Evolutionary conservation across 2,329 filamentous ascomycete species (phyloP).

Genomic region (Trichophyton benhamiae): DNA sequence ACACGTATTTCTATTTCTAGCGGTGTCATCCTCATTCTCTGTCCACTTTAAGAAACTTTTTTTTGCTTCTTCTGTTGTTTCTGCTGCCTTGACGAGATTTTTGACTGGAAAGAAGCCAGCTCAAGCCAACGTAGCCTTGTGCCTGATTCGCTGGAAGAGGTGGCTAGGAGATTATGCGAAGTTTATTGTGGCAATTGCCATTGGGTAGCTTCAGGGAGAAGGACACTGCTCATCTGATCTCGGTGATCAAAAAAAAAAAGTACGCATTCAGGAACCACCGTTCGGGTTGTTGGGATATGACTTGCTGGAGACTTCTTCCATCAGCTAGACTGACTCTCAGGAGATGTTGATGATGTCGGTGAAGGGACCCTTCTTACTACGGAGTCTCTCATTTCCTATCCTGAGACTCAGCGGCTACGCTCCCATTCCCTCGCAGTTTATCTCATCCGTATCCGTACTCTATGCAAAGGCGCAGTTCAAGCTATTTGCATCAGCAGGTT

Average conservation of each 20-base stretch:
- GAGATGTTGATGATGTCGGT: neutral
- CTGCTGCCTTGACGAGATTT: neutral
- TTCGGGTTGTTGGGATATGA: conserved; percentile 3
- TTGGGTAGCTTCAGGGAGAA: neutral
- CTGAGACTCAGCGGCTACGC: neutral
- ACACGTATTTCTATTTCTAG: conserved; percentile 5
- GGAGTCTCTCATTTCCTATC: no score
- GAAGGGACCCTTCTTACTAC: neutral
- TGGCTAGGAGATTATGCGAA: neutral
- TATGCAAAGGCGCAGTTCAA: neutral
- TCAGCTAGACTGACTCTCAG: neutral
- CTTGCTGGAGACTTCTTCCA: neutral
- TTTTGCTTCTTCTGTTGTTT: neutral
- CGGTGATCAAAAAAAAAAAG: neutral
- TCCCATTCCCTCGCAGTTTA: neutral
- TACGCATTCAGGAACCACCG: conserved; percentile 1
- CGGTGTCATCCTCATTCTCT: neutral
- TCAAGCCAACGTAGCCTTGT: neutral
- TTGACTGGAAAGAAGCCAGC: neutral
- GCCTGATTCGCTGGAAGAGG: neutral
- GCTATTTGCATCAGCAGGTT: neutral
- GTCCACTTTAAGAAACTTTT: conserved; percentile 4
- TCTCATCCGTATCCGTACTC: neutral
- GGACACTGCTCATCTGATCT: neutral
- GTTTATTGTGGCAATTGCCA: neutral